Conservation (phyloP, 345 rosid genomes). For the Eucalyptus cloeziana region DNA sequence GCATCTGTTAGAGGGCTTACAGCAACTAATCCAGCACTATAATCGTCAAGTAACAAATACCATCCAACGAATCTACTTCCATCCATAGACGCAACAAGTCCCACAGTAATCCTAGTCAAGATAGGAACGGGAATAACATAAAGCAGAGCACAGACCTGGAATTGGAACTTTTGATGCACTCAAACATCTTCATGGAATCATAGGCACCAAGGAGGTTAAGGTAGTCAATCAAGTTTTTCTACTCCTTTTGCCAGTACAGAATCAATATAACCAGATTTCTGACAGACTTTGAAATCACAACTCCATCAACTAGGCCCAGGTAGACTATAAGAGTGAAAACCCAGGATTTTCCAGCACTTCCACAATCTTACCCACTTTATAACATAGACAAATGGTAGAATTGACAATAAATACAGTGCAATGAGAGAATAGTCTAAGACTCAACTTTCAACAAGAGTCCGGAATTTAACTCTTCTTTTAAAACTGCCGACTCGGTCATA, state of each 20-base stretch:
- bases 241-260: neutral
- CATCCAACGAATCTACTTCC: neutral
- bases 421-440: neutral
- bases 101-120: neutral
- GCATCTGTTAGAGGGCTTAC: neutral
- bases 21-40: neutral
- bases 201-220: neutral
- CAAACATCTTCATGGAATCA: neutral
- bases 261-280: neutral
- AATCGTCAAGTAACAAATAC: neutral
- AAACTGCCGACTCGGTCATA: slow-evolving; percentile 71
- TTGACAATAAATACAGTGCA: neutral
- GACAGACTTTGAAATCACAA: neutral
- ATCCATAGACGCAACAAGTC: neutral
- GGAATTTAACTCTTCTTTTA: slow-evolving; percentile 69
- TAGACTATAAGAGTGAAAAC: neutral
- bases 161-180: neutral
- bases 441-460: slow-evolving; percentile 39
- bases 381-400: neutral
- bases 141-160: neutral
- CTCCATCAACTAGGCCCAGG: neutral
- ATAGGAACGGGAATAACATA: neutral
- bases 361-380: neutral
- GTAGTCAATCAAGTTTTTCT: neutral
- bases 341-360: neutral